A percentile compares a stretch with the other conserved stretches of the same genome.
Conservation (phyloP, 2,329 filamentous ascomycete species). For the Exophiala xenobiotica region DNA sequence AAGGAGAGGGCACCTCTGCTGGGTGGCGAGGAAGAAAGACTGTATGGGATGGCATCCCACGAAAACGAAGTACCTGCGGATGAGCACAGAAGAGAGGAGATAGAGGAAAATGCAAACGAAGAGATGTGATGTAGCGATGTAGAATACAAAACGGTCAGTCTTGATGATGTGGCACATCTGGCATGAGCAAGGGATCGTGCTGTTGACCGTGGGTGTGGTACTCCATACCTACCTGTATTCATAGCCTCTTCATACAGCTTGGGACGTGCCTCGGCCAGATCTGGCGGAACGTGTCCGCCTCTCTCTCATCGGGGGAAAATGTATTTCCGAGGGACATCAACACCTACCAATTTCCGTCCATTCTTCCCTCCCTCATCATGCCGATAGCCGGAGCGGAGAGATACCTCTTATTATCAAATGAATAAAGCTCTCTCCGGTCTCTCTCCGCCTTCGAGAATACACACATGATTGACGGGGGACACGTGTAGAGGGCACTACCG, state of each 20-base stretch:
- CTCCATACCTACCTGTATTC: no score
- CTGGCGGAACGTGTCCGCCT: neutral
- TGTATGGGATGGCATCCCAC: constrained; percentile 53
- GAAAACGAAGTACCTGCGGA: constrained; percentile 37
- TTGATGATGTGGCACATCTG: no score
- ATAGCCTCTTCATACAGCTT: no score
- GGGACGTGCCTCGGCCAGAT: neutral
- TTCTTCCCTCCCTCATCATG: neutral
- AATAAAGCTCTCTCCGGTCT: neutral
- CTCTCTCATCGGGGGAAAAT: constrained; percentile 11
- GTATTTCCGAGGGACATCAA: constrained; percentile 21
- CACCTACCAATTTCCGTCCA: constrained; percentile 1
- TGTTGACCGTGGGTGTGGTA: neutral
- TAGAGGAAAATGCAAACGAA: constrained; percentile 3
- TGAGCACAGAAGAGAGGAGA: constrained; percentile 24
- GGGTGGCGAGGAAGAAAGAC: constrained; percentile 50
- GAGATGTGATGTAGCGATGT: constrained; percentile 2
- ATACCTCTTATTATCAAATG: neutral
- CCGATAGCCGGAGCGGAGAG: neutral
- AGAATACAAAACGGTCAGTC: neutral
- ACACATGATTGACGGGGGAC: neutral
- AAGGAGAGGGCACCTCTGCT: constrained; percentile 52
- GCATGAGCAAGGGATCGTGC: no score
- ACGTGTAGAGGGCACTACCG: neutral
- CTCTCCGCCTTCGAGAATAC: neutral